These are phyloP conservation scores for Saprolegnia parasitica DNA, from an alignment of 352 stramenopile genomes.

Conservation along the genomic window DNA sequence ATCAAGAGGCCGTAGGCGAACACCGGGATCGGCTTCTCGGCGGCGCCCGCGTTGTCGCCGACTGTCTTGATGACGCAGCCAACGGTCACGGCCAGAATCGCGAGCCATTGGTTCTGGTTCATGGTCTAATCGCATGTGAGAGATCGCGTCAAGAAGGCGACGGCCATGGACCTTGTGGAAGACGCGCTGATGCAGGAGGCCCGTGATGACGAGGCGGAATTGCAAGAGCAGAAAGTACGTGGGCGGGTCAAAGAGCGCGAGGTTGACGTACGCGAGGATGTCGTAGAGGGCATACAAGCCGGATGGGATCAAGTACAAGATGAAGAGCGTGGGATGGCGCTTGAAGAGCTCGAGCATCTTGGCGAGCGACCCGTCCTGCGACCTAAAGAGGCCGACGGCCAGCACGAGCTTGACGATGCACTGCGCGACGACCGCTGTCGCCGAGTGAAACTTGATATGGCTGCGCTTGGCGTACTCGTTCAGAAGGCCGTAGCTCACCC, in stretches of 20 bases:
- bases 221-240: slow-evolving; percentile 79
- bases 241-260: slow-evolving; percentile 61
- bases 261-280: slow-evolving; percentile 78
- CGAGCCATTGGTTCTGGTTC: slow-evolving; percentile 75
- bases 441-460: slow-evolving; percentile 66
- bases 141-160: neutral
- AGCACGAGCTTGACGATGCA: slow-evolving; percentile 65
- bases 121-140: slow-evolving; percentile 31
- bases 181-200: slow-evolving; percentile 69
- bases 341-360: slow-evolving; percentile 25
- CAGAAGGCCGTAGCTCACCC: slow-evolving; percentile 69
- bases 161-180: slow-evolving; percentile 41
- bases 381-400: slow-evolving; percentile 57
- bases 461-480: slow-evolving; percentile 73
- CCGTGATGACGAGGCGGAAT: slow-evolving; percentile 77
- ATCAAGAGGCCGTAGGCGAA: slow-evolving; percentile 57
- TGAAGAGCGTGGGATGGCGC: slow-evolving; percentile 44
- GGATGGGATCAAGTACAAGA: slow-evolving; percentile 70
- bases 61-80: slow-evolving; percentile 76
- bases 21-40: slow-evolving; percentile 31
- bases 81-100: slow-evolving; percentile 58
- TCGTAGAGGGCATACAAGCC: slow-evolving; percentile 79
- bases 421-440: slow-evolving; percentile 68
- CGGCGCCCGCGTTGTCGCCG: slow-evolving; percentile 21
- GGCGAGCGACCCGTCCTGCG: neutral